phyloP scores from a whole-genome alignment of 192 early-diverging fungal species.

The Spinellus fusiger region DNA sequence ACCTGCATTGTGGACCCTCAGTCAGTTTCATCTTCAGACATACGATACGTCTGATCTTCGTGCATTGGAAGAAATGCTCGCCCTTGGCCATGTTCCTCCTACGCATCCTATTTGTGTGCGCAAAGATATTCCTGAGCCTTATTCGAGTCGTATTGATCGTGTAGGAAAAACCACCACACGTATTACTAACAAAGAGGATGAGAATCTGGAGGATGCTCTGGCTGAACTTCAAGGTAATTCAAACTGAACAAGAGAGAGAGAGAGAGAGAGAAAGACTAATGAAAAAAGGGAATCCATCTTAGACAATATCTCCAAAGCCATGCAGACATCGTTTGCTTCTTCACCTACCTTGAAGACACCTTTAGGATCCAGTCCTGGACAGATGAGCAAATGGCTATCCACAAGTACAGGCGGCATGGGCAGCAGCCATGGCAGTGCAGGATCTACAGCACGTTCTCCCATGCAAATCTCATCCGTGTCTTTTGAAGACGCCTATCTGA shows the following conservation, averaged over 20 bases:
- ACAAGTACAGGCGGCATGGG: slow-evolving; percentile 20
- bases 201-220: slow-evolving; percentile 29
- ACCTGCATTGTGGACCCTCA: slow-evolving; percentile 39
- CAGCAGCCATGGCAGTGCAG: not conserved
- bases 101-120: slow-evolving; percentile 40
- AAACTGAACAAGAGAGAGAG: not conserved
- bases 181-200: slow-evolving; percentile 18
- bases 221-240: slow-evolving; percentile 33
- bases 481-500: slow-evolving; percentile 55
- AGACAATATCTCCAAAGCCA: slow-evolving; percentile 36
- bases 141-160: slow-evolving; percentile 22
- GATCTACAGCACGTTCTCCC: not conserved
- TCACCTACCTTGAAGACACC: slow-evolving; percentile 6
- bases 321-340: slow-evolving; percentile 32
- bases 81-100: slow-evolving; percentile 30
- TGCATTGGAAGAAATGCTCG: slow-evolving; percentile 26
- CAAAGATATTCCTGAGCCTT: slow-evolving; percentile 40
- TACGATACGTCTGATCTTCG: slow-evolving; percentile 26
- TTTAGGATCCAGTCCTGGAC: slow-evolving; percentile 11
- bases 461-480: slow-evolving; percentile 32
- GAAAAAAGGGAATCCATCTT: not conserved
- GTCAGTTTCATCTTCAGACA: slow-evolving; percentile 46
- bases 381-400: slow-evolving; percentile 22
- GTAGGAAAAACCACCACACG: slow-evolving; percentile 27
- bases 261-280: not conserved